Evolutionary conservation across 371 early-diverging fungal species (phyloP), one percentile per base, ranked within the genome.

Genomic region (Funneliformis caledonium): DNA sequence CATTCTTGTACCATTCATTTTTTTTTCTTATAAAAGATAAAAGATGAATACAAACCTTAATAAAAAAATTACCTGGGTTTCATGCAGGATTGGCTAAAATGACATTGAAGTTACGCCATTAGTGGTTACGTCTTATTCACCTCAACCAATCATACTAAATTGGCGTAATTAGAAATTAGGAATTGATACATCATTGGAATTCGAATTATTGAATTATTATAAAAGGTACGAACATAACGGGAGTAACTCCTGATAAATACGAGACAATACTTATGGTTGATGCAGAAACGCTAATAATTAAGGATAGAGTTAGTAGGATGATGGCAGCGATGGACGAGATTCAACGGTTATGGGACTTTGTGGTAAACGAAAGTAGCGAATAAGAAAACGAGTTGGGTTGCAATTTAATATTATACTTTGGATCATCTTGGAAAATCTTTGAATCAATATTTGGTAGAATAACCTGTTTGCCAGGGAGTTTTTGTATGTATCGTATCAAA

Each of bases 221-320:
- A n/a, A 84, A 94, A 96, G 81, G 94, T 99, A 76, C 91, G 91
- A 83, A 86, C 88, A 50, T 96, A 14, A 91, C 93, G 73, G 92
- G 95, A 74, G 92, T 97, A 14, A 94, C 94, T 19, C 96, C 98
- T 22, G 89, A 91, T 73, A 85, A 87, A 72, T 97, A 93, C 84
- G 97, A 97, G 83, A 89, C 94, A 73, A 91, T 99, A 43, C 87
- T 99, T 59, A 97, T 98, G 96, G 96, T 99, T 1, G 99, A 98
- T 83, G 98, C 99, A 0, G 98, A 99, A 83, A 99, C 99, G 0
- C 88, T 91, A 76, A 95, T 96, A 0, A 86, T 91, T 78, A 91
- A 90, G 2, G 94, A 94, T 76, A 90, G 95, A 12, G 83, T 97
- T 26, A 88, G 90, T 6, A 85, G 90, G 10, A 86, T 97, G 86